Percentiles rank a stretch among this genome's conserved stretches.
Evolutionary conservation across 148 eudicot genomes (phyloP).

Genomic region (Rhododendron ferrugineum): DNA sequence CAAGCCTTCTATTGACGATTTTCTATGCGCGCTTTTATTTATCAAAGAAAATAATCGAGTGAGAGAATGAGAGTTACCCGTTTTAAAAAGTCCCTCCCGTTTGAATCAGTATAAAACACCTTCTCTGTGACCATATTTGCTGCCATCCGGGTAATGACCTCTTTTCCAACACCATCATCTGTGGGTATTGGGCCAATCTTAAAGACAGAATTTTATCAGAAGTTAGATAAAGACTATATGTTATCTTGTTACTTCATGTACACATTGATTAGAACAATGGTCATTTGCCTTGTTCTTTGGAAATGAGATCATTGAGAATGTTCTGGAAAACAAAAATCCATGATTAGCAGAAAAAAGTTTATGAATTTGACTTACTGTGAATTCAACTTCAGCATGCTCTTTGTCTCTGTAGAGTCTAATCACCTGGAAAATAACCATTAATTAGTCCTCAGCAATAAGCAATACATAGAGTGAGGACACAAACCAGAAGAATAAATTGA

Average conservation of each 20-base stretch:
- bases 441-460: conserved; percentile 3
- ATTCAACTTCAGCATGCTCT: conserved; percentile 88
- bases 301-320: background rate
- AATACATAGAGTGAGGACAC: background rate
- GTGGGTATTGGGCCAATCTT: conserved; percentile 77
- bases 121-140: conserved; percentile 62
- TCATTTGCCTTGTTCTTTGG: background rate
- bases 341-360: background rate
- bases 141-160: conserved; percentile 64
- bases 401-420: conserved; percentile 68
- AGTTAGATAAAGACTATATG: background rate
- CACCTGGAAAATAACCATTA: conserved; percentile 34
- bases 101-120: conserved; percentile 81
- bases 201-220: conserved; percentile 14
- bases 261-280: background rate
- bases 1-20: conserved; percentile 1
- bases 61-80: conserved; percentile 36
- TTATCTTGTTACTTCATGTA: background rate
- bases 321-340: background rate
- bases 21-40: background rate
- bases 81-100: conserved; percentile 82
- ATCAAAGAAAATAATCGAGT: background rate
- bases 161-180: conserved; percentile 51
- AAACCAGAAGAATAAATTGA: background rate
- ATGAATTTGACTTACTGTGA: conserved; percentile 43